Conservation (phyloP, 108 stramenopile genomes). For the Pseudonitzschia delicatissima region DNA sequence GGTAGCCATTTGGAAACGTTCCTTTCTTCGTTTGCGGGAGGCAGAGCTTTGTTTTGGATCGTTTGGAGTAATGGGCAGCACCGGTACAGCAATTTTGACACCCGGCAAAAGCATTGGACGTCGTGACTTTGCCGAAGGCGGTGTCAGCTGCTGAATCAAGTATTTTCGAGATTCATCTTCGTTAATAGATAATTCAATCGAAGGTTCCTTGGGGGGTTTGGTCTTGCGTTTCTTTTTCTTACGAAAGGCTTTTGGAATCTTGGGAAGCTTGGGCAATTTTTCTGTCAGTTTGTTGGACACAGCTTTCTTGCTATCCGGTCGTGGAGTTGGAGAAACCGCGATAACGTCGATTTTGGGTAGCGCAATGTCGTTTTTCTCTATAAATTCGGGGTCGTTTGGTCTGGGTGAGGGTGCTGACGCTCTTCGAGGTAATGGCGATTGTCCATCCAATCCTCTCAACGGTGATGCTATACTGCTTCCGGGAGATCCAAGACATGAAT, state of each 20-base stretch:
- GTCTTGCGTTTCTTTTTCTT: too few species aligned
- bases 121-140: not conserved
- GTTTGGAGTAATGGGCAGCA: constrained; percentile 44
- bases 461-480: not conserved
- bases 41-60: not conserved
- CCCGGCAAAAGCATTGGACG: constrained; percentile 41
- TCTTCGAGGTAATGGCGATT: not conserved
- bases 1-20: constrained; percentile 74
- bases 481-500: not conserved
- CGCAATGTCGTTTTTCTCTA: not conserved
- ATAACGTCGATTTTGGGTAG: not conserved
- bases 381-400: not conserved
- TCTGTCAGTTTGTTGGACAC: too few species aligned
- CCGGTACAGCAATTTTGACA: constrained; percentile 78
- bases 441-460: not conserved
- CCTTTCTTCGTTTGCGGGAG: constrained; percentile 16
- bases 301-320: not conserved
- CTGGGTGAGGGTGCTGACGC: too few species aligned
- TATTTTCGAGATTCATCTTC: not conserved
- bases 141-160: not conserved
- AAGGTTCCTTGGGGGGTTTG: not conserved
- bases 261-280: not conserved
- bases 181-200: not conserved
- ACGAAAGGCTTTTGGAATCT: not conserved
- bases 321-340: too few species aligned